Base-by-base conservation (phyloP, 2,329 filamentous ascomycete species). In the Pyrenochaeta sp. region DNA sequence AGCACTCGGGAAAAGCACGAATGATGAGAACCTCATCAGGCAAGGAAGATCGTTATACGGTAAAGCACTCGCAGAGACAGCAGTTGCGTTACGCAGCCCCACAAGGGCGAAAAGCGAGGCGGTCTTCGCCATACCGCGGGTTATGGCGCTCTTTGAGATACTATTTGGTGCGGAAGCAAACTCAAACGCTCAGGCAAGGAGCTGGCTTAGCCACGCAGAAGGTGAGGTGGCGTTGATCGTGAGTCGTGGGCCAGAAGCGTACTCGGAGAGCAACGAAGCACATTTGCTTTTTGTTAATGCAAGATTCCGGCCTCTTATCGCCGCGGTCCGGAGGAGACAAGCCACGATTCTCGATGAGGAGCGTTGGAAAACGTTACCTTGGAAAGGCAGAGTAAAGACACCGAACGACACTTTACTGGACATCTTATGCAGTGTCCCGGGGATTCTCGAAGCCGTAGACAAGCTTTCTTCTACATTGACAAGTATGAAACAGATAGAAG, bases 331-430 rank as follows among this genome's bases (percentile, higher is more conserved):
- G 39, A 47, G 59, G 13, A 60, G 77, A 30, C 74, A 68, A 48
- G 58, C 65, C 2, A 73, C 70, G 5, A 61, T 74, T 19, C 48
- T 79, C 19, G 72, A 74, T 15, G 64, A 66, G 2, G 55, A 64
- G 13, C 65, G 66, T 22, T 79, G 77, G 77, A 76, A 74, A 42
- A 77, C 66, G 0, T 47, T 76, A 3, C 77, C 77, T 1, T 79
- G 77, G 77, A 63, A 46, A 27, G 66, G 61, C 15, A 61, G 66
- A 37, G 61, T 61, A 22, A 76, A 77, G 54, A 72, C 71, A 1
- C 66, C 73, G 25, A 72, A 74, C 32, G 77, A 79, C 52, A 56
- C 55, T 3, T 63, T 79, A 22, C 51, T 78, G 5, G 76, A 78
- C 52, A 68, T 77, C 12, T 55, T 76, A 8, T 69, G 70, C 7